Conservation (phyloP, 1,284 basidiomycete species). For the Sporisorium reilianum region DNA sequence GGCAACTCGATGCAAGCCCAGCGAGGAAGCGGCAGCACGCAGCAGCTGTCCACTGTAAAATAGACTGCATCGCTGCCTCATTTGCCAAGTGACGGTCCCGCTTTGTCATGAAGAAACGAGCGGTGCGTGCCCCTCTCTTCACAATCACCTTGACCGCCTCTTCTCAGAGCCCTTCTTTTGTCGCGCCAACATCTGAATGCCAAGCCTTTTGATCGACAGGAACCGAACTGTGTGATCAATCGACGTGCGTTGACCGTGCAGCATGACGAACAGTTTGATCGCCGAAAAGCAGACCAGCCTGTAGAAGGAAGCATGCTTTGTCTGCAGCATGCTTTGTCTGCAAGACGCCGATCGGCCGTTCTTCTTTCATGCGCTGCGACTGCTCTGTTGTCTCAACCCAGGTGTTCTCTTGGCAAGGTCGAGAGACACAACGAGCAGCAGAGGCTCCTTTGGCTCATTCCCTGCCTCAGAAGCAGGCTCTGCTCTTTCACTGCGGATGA, state of each 20-base stretch:
- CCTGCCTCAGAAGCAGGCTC: too few species aligned
- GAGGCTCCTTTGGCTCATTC: too few species aligned
- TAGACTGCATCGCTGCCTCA: neutral
- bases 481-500: too few species aligned
- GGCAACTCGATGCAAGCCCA: neutral
- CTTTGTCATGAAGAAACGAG: neutral
- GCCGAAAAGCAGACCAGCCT: neutral
- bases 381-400: neutral
- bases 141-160: neutral
- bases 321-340: too few species aligned
- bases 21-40: neutral
- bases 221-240: neutral
- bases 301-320: neutral
- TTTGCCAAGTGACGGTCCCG: neutral
- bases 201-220: conserved; percentile 9
- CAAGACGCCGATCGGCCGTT: conserved; percentile 1
- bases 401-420: neutral
- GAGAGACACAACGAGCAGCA: neutral
- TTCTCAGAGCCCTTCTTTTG: neutral
- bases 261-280: neutral
- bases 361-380: neutral
- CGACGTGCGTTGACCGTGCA: conserved; percentile 1
- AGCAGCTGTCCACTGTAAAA: too few species aligned
- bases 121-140: neutral
- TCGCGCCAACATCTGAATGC: too few species aligned